Base-by-base conservation (phyloP, 2,329 filamentous ascomycete species). In the Beauveria sp. region DNA sequence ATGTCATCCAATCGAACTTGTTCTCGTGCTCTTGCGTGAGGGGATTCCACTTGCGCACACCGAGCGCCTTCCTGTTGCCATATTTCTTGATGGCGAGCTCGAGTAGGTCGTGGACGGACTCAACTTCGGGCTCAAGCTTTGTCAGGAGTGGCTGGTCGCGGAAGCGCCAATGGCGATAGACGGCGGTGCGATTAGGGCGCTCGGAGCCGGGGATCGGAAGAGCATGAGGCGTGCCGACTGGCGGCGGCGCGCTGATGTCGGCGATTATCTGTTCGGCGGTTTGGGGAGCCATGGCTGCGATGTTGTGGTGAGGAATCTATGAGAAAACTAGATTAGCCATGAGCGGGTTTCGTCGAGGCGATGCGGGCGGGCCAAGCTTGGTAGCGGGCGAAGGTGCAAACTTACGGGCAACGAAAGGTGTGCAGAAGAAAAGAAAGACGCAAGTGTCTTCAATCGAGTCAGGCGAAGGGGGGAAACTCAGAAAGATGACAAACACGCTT, bases 151-250 rank as follows among this genome's bases (percentile, higher is more conserved):
- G 83, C 63, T 84, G 84, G 75, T 96, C 87, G 63, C 82, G 81
- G 70, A 87, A 87, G 65, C 84, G 85, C 85, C 87, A 96, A 75
- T 96, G 88, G 65, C 95, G 86, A 77, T 97, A 98, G 65, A 96
- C 77, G 56, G 86, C 78, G 53, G 83, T 89, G 67, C 92, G 87
- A 63, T 87, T 89, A 56, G 90, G 86, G 63, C 81, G 79, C 75
- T 90, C 85, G 53, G 88, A 87, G 65, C 89, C 89, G 1, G 91
- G 88, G 26, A 99, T 69, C 18, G 91, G 79, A 16, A 96, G 79
- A 54, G 88, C 89, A 72, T 95, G 95, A 1, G 92, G 90, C 57
- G 84, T 78, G 65, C 91, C 91, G 10, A 87, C 83, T 3, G 91
- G 87, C 56, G 91, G 91, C 18, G 84, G 81, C 61, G 77, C 72